Evolutionary conservation across 1,284 basidiomycete genomes (phyloP).

Genomic region (Ustilago trichophora): DNA sequence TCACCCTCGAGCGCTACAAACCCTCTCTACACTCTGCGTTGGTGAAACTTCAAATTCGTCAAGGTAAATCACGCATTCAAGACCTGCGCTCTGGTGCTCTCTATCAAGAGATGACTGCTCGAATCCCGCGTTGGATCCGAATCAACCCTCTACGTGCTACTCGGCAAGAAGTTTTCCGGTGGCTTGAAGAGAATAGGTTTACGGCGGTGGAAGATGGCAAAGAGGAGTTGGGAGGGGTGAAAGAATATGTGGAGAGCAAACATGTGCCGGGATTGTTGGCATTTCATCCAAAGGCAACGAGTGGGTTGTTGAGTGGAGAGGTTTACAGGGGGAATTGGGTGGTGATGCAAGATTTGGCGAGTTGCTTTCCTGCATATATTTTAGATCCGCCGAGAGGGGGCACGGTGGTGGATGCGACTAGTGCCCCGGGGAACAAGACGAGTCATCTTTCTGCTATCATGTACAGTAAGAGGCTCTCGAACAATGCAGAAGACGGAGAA

Average conservation of each 20-base stretch:
- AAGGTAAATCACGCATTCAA: conserved; percentile 45
- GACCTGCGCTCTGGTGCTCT: conserved; percentile 50
- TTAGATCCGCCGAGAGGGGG: conserved; percentile 27
- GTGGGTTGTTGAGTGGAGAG: conserved; percentile 41
- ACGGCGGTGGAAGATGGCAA: conserved; percentile 18
- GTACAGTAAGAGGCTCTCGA: background rate
- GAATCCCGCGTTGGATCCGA: conserved; percentile 61
- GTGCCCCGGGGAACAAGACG: conserved; percentile 98
- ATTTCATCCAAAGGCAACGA: conserved; percentile 73
- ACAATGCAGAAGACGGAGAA: background rate
- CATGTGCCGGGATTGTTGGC: conserved; percentile 83
- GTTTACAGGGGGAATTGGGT: conserved; percentile 79
- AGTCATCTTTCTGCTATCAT: conserved; percentile 84
- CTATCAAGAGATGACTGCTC: conserved; percentile 39
- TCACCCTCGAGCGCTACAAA: conserved; percentile 74
- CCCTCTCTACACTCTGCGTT: conserved; percentile 87
- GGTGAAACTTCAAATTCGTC: conserved; percentile 78
- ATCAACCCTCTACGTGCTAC: conserved; percentile 49
- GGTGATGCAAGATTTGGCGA: conserved; percentile 96
- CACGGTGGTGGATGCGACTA: conserved; percentile 87
- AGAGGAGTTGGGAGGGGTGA: conserved; percentile 48
- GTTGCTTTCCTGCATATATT: conserved; percentile 90
- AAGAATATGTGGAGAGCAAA: conserved; percentile 59
- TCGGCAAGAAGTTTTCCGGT: conserved; percentile 71
- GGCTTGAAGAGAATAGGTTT: conserved; percentile 69